These are phyloP conservation scores for Phytophthora uliginosa DNA, from an alignment of 352 stramenopile genomes.

Conservation along the genomic window DNA sequence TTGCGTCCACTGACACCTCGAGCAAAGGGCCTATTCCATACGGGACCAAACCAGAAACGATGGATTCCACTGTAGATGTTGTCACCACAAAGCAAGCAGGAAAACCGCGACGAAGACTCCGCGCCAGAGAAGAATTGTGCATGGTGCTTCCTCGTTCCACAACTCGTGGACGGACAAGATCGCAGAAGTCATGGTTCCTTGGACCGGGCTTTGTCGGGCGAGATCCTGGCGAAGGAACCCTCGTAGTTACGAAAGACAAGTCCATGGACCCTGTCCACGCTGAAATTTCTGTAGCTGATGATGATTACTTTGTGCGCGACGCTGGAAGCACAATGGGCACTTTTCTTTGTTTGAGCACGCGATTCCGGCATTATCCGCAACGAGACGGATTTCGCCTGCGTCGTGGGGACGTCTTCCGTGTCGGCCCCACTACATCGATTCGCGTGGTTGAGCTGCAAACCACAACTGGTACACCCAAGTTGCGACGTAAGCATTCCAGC, in stretches of 20 bases:
- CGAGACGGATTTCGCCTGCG: slow-evolving; percentile 75
- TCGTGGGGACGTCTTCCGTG: slow-evolving; percentile 55
- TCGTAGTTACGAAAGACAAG: slow-evolving; percentile 63
- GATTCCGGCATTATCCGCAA: slow-evolving; percentile 72
- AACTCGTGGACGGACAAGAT: slow-evolving; percentile 23
- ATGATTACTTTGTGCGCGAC: slow-evolving; percentile 76
- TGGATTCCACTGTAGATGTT: not conserved
- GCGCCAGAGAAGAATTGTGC: slow-evolving; percentile 67
- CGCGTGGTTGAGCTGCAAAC: slow-evolving; percentile 42
- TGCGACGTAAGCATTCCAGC: slow-evolving; percentile 7
- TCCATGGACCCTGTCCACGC: slow-evolving; percentile 78
- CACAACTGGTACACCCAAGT: not conserved
- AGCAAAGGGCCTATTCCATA: not conserved
- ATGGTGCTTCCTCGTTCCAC: slow-evolving; percentile 51
- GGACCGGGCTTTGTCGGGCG: slow-evolving; percentile 66
- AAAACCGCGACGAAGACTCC: slow-evolving; percentile 43
- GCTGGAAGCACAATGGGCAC: slow-evolving; percentile 56
- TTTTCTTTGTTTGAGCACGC: slow-evolving; percentile 80
- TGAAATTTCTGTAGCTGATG: slow-evolving; percentile 61
- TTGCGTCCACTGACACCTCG: slow-evolving; percentile 10
- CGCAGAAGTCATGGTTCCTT: slow-evolving; percentile 74
- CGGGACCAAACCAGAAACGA: slow-evolving; percentile 1
- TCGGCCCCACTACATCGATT: slow-evolving; percentile 54
- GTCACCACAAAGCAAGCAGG: not conserved
- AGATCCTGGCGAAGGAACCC: slow-evolving; percentile 56